Conservation (phyloP, 2,329 filamentous ascomycete species). For the Colletotrichum agaves region DNA sequence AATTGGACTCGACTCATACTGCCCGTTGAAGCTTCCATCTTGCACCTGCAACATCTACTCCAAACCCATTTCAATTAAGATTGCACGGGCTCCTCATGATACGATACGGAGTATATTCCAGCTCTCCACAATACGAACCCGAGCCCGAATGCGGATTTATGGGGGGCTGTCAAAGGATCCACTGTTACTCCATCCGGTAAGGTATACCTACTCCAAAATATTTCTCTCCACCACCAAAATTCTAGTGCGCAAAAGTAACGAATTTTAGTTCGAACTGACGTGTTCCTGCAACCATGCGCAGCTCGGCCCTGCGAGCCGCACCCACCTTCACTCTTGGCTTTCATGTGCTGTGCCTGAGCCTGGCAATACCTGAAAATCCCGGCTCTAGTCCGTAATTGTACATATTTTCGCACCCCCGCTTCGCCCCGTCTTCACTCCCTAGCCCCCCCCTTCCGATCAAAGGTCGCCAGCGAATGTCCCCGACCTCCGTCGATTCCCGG, state of each 20-base stretch:
- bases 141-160: conserved; percentile 20
- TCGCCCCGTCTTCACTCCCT: neutral
- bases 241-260: conserved; percentile 6
- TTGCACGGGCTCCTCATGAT: conserved; percentile 7
- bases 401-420: neutral
- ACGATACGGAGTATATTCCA: no score
- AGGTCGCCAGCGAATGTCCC: neutral
- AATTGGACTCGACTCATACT: no score
- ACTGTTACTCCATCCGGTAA: neutral
- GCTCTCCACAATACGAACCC: conserved; percentile 22
- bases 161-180: neutral
- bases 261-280: neutral
- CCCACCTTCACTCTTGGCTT: neutral
- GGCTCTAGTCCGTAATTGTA: neutral
- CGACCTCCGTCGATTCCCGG: neutral
- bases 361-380: neutral
- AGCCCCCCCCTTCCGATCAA: neutral
- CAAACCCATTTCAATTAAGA: neutral
- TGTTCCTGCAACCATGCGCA: neutral
- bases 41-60: neutral
- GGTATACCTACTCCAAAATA: neutral
- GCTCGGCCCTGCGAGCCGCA: conserved; percentile 5
- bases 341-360: neutral
- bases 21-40: neutral
- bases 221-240: neutral